Evolutionary conservation across 1,284 basidiomycete genomes (phyloP), one percentile per base, ranked within the genome.

Genomic region (Irpex sp.): DNA sequence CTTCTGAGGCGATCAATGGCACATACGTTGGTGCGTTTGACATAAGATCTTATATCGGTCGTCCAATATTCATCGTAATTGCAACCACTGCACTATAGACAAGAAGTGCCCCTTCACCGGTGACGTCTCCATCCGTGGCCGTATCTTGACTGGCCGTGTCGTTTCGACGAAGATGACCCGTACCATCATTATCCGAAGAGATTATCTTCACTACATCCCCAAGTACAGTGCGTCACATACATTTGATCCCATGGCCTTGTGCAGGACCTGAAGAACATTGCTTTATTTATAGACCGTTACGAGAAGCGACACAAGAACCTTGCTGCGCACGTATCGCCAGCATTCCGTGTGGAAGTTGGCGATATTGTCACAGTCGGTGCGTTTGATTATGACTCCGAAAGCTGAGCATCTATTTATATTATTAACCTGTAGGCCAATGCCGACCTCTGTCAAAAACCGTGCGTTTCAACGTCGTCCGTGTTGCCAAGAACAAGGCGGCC

Each of bases 61-160:
- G 35, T 39, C 46, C 36, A 51, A 46, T 35, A 53, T 51, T 60
- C 37, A 65, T 56, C 50, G 39, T 56, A 58, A 31, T 13, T 37
- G 15, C 33, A 58, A 35, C 36, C 36, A 47, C 9, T 36, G 7
- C 63, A 57, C 39, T 55, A 39, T 64, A 95, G 97, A 99, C 89
- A 99, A 99, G 86, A 99, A 99, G 84, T 99, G 96, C 84, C 96
- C 96, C 57, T 98, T 97, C 86, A 96, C 94, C 70, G 93, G 96
- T 69, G 83, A 94, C 69, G 83, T 98, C 72, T 98, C 97, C 63
- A 99, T 99, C 79, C 97, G 97, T 79, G 97, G 97, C 67, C 97
- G 97, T 76, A 98, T 99, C 81, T 83, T 99, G 70, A 97, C 95
- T 65, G 97, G 97, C 78, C 93, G 92, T 77, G 96, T 99, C 69